Conservation (phyloP, 1,284 basidiomycete genomes). For the Heterobasidion irregulare region DNA sequence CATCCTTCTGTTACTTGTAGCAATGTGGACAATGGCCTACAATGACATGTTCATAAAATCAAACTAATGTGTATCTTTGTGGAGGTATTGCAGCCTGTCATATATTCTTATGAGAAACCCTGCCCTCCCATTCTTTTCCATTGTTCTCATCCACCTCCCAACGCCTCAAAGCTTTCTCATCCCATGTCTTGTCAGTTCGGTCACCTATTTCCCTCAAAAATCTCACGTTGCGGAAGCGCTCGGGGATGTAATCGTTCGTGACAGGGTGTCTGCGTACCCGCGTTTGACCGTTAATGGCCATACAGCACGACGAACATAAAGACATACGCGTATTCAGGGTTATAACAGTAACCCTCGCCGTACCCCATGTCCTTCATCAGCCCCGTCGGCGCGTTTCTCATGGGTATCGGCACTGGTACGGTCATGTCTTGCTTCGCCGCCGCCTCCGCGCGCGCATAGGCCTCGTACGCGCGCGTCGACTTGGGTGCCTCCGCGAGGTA, state of each 20-base stretch:
- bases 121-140: slow-evolving; percentile 58
- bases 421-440: slow-evolving; percentile 46
- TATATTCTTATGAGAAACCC: too few relatives aligned
- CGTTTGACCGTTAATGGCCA: neutral
- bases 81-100: too few relatives aligned
- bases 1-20: too few relatives aligned
- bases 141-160: slow-evolving; percentile 71
- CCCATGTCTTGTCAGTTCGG: slow-evolving; percentile 53
- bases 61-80: neutral
- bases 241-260: slow-evolving; percentile 53
- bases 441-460: slow-evolving; percentile 65
- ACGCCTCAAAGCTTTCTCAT: slow-evolving; percentile 57
- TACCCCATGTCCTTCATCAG: slow-evolving; percentile 82
- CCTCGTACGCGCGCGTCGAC: slow-evolving; percentile 73
- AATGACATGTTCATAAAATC: neutral
- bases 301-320: neutral
- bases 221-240: slow-evolving; percentile 28
- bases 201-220: slow-evolving; percentile 53
- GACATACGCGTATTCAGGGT: slow-evolving; percentile 66
- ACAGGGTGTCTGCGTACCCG: slow-evolving; percentile 56
- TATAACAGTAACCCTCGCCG: slow-evolving; percentile 67
- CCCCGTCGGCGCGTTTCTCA: slow-evolving; percentile 84
- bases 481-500: slow-evolving; percentile 82
- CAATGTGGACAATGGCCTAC: neutral
- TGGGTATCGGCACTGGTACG: slow-evolving; percentile 63